Evolutionary conservation across 805 yeast genomes (phyloP), one percentile per base, ranked within the genome.

Genomic region (Candida argentea): DNA sequence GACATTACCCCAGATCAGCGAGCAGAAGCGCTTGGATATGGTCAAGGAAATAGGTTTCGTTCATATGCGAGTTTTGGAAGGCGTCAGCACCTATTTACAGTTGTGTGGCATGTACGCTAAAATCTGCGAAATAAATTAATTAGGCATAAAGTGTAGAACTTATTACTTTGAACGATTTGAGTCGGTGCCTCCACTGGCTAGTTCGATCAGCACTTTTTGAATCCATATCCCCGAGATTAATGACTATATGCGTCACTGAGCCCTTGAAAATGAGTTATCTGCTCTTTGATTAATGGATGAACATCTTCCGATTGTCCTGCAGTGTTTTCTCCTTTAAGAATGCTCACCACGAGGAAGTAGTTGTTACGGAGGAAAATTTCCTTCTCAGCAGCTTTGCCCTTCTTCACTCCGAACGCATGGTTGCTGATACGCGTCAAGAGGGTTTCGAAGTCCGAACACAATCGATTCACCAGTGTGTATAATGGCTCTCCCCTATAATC

Each of bases 61-160:
- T 1, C 98, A 91, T 48, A 78, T 91, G 87, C 64, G 95, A 36
- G 77, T 91, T 2, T 60, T 91, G 27, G 97, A 91, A 54, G 98
- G 98, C 37, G 94, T 91, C 4, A 73, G 85, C 7, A 76, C 94
- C 0, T 80, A 80, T 48, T 57, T 91, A 34, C 98, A 91, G 48
- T 55, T 91, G 36, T 77, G 85, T 27, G 93, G 95, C 5, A 64
- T 91, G 60, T 56, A 85, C 25, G 79, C 94, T 13, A 77, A 65
- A 42, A 52, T 70, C 14, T 50, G 62, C 35, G 58, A n/a, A n/a
- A n/a, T n/a, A n/a, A n/a, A n/a, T n/a, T n/a, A n/a, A n/a, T n/a
- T n/a, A n/a, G n/a, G n/a, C n/a, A n/a, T n/a, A n/a, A n/a, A n/a
- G n/a, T n/a, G n/a, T n/a, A n/a, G n/a, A n/a, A n/a, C n/a, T n/a